Percentiles rank a stretch among this genome's conserved stretches.
Evolutionary conservation across 2,329 filamentous ascomycete genomes (phyloP).

Genomic region (Pseudogymnoascus sp.): DNA sequence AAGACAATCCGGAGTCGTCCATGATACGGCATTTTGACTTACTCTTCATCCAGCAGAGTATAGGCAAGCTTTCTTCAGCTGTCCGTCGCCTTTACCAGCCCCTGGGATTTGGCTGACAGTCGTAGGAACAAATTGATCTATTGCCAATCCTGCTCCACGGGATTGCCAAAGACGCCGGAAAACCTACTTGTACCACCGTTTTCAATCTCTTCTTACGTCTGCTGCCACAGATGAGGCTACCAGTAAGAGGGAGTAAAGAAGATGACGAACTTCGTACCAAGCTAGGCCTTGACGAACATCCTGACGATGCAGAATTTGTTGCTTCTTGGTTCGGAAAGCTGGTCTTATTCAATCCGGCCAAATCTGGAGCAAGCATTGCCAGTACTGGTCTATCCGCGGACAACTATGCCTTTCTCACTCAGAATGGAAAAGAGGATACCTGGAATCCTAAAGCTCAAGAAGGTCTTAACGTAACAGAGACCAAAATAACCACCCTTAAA

Average conservation of each 20-base stretch:
- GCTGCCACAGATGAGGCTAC: slow-evolving; percentile 62
- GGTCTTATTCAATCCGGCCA: slow-evolving; percentile 49
- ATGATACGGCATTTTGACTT: slow-evolving; percentile 85
- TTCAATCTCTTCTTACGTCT: slow-evolving; percentile 79
- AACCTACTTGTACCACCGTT: slow-evolving; percentile 51
- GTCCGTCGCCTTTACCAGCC: slow-evolving; percentile 33
- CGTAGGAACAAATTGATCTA: slow-evolving; percentile 59
- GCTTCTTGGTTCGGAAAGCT: slow-evolving; percentile 70
- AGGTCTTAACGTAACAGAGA: slow-evolving; percentile 59
- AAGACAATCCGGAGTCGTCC: slow-evolving; percentile 57
- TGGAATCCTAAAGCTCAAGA: slow-evolving; percentile 55
- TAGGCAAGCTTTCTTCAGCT: slow-evolving; percentile 48
- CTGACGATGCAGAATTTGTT: slow-evolving; percentile 64
- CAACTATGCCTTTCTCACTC: slow-evolving; percentile 61
- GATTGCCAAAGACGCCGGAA: slow-evolving; percentile 51
- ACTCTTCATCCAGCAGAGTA: slow-evolving; percentile 79
- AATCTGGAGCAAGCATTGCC: slow-evolving; percentile 13
- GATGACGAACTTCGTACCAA: slow-evolving; percentile 59
- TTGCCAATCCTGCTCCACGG: slow-evolving; percentile 63
- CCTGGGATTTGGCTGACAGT: slow-evolving; percentile 16
- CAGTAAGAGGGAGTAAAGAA: slow-evolving; percentile 69
- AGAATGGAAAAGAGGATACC: slow-evolving; percentile 58
- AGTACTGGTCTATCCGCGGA: slow-evolving; percentile 52
- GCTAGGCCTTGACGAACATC: slow-evolving; percentile 54
- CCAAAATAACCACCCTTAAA: slow-evolving; percentile 59